Evolutionary conservation across 2,329 filamentous ascomycete species (phyloP).

Genomic region (Mollisiaceae sp.): DNA sequence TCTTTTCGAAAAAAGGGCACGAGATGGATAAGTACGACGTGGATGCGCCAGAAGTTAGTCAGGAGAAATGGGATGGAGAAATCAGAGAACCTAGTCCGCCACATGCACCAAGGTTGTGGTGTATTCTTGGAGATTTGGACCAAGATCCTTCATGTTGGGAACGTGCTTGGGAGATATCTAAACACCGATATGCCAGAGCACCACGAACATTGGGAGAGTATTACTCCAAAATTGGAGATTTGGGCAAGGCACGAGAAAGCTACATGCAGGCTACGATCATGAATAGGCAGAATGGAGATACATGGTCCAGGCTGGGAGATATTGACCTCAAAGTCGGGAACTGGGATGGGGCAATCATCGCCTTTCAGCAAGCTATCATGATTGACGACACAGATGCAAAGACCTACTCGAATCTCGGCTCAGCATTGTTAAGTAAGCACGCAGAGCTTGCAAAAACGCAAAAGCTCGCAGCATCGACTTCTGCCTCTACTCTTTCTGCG

Average conservation of each 20-base stretch:
- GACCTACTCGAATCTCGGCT: conserved; percentile 94
- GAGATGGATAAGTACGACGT: conserved; percentile 47
- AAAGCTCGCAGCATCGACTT: conserved; percentile 32
- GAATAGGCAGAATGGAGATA: conserved; percentile 79
- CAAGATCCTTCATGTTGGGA: conserved; percentile 76
- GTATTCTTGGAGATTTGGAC: conserved; percentile 91
- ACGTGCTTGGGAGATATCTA: conserved; percentile 86
- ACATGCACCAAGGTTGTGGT: conserved; percentile 87
- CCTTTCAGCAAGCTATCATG: conserved; percentile 82
- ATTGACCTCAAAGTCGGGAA: conserved; percentile 78
- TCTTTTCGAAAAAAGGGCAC: conserved; percentile 61
- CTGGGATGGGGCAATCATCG: conserved; percentile 80
- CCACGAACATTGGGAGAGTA: conserved; percentile 86
- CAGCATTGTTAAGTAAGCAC: conserved; percentile 75
- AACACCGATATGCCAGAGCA: conserved; percentile 79
- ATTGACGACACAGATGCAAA: conserved; percentile 88
- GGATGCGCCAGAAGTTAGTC: conserved; percentile 58
- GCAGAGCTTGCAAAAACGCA: conserved; percentile 52
- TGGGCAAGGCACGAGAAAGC: conserved; percentile 72
- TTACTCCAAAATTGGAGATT: conserved; percentile 70
- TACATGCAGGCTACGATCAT: conserved; percentile 79
- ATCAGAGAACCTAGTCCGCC: conserved; percentile 73
- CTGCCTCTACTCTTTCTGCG: conserved; percentile 36
- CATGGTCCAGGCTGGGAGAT: conserved; percentile 92
- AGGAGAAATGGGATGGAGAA: conserved; percentile 64